These are phyloP conservation scores for Ambrosiella xylebori DNA, from an alignment of 2,329 filamentous ascomycete genomes.

Conservation along the genomic window DNA sequence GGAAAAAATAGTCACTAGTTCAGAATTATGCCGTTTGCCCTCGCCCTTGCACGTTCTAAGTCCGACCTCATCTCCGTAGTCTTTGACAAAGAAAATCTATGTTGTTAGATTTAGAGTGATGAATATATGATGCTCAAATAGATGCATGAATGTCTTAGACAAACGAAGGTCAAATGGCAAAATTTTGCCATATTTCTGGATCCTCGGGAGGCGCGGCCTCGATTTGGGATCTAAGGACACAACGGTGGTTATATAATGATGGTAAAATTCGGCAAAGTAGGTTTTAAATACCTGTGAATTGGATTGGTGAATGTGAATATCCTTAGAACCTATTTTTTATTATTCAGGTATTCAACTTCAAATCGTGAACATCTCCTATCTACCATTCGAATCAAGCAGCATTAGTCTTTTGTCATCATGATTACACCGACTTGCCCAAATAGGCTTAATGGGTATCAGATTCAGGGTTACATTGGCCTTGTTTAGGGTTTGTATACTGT, in stretches of 20 bases:
- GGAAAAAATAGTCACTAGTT: too few species aligned
- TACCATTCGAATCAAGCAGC: not conserved
- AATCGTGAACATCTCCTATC: not conserved
- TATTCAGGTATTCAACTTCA: not conserved
- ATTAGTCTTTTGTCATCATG: not conserved
- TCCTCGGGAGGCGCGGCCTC: not conserved
- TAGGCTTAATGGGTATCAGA: not conserved
- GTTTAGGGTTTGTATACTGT: not conserved
- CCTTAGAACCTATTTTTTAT: not conserved
- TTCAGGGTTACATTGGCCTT: not conserved
- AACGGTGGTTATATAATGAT: not conserved
- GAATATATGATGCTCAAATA: not conserved
- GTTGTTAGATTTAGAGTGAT: not conserved
- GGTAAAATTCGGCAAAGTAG: not conserved
- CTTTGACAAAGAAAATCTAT: not conserved
- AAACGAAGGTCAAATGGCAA: not conserved
- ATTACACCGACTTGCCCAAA: not conserved
- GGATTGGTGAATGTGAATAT: too few species aligned
- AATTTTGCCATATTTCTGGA: not conserved
- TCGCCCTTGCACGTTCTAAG: not conserved
- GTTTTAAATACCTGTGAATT: not conserved
- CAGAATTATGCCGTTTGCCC: not conserved
- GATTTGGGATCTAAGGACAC: not conserved
- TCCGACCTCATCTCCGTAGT: not conserved
- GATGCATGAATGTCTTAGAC: not conserved